These are phyloP conservation scores for Globisporangium radiosum DNA, from an alignment of 352 stramenopile species.

Conservation along the genomic window DNA sequence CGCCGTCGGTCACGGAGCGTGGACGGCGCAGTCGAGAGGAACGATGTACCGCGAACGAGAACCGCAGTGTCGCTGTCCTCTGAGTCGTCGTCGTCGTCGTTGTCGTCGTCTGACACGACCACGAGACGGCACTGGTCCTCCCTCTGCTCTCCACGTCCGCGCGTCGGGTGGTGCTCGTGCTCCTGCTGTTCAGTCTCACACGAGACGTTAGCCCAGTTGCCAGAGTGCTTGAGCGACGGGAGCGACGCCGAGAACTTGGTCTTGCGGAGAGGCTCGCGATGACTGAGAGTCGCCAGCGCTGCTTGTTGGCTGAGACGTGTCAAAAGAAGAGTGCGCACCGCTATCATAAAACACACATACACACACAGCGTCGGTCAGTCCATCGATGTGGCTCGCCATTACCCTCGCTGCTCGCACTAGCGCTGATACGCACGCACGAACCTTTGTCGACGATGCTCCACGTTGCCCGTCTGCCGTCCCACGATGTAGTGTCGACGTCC, in stretches of 20 bases:
- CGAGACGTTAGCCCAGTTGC: background rate
- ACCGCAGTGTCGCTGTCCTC: constrained; percentile 14
- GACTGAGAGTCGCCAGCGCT: constrained; percentile 4
- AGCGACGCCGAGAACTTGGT: constrained; percentile 22
- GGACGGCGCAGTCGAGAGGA: constrained; percentile 4
- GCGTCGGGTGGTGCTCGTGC: background rate
- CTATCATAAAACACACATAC: too few relatives aligned
- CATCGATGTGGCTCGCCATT: too few relatives aligned
- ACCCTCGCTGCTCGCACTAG: too few relatives aligned
- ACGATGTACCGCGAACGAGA: constrained; percentile 5
- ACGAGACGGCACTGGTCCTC: background rate
- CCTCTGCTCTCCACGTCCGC: too few relatives aligned
- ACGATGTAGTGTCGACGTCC: too few relatives aligned
- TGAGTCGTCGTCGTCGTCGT: constrained; percentile 14
- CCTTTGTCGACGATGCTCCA: too few relatives aligned
- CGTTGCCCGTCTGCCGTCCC: too few relatives aligned
- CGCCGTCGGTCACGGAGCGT: constrained; percentile 23
- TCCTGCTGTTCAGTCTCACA: background rate
- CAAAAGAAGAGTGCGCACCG: too few relatives aligned
- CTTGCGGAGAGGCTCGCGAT: constrained; percentile 13
- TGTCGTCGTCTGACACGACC: constrained; percentile 5
- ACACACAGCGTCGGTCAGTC: too few relatives aligned
- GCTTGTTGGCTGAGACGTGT: background rate
- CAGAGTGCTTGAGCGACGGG: constrained; percentile 5
- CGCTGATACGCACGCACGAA: too few relatives aligned